A percentile compares a stretch with the other conserved stretches of the same genome.
Evolutionary conservation across 2,329 filamentous ascomycete species (phyloP).

Genomic region (Fusarium sp.): DNA sequence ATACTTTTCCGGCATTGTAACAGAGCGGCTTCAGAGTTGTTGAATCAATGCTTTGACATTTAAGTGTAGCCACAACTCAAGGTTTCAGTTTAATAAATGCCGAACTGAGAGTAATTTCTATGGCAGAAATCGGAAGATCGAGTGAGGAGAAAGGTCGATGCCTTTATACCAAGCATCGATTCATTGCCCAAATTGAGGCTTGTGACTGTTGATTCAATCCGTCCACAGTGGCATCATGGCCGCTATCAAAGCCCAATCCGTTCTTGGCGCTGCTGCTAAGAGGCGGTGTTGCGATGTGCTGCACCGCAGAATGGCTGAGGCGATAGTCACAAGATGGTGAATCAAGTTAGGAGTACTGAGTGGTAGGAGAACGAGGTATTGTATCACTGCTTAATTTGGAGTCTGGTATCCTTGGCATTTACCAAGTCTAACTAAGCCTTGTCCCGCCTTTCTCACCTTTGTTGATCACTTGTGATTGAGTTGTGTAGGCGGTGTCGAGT

Average conservation of each 20-base stretch:
- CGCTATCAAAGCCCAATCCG: conserved; percentile 27
- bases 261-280: conserved; percentile 43
- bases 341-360: conserved; percentile 14
- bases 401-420: conserved; percentile 14
- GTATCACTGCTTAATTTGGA: conserved; percentile 17
- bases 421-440: neutral
- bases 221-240: conserved; percentile 40
- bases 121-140: neutral
- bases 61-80: conserved; percentile 3
- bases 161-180: neutral
- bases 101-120: neutral
- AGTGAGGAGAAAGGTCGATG: neutral
- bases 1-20: conserved; percentile 19
- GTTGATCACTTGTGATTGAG: conserved; percentile 1
- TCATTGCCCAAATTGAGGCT: conserved; percentile 10
- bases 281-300: conserved; percentile 26
- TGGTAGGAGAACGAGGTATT: conserved; percentile 31
- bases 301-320: conserved; percentile 16
- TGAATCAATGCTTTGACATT: conserved; percentile 12
- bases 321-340: conserved; percentile 28
- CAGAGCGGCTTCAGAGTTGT: conserved; percentile 1
- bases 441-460: conserved; percentile 18
- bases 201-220: conserved; percentile 30
- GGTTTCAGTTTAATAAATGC: conserved; percentile 13
- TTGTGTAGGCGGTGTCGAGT: conserved; percentile 29